A percentile compares a stretch with the other conserved stretches of the same genome.
These are phyloP conservation scores for Exophiala bonariae DNA, from an alignment of 2,329 filamentous ascomycete genomes.

Conservation along the genomic window DNA sequence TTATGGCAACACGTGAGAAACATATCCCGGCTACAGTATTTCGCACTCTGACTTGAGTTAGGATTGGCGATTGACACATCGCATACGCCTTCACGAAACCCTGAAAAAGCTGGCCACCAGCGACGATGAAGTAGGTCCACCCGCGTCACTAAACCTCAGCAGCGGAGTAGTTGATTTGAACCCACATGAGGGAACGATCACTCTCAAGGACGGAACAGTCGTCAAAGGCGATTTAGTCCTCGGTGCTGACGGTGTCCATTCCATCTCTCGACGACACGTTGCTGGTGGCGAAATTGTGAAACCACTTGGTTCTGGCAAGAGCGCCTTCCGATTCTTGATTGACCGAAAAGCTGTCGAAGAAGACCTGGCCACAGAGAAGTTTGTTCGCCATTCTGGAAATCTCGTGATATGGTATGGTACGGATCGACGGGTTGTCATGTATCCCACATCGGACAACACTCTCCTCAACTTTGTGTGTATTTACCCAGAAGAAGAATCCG, in stretches of 20 bases:
- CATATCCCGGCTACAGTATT: background rate
- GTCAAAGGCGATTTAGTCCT: conserved; percentile 52
- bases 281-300: conserved; percentile 33
- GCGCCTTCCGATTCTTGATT: conserved; percentile 41
- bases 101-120: conserved; percentile 50
- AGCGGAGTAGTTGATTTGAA: conserved; percentile 39
- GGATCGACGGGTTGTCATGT: conserved; percentile 30
- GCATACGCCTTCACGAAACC: conserved; percentile 53
- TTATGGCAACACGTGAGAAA: conserved; percentile 49
- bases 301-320: conserved; percentile 41
- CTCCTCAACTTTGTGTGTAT: conserved; percentile 26
- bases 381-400: conserved; percentile 39
- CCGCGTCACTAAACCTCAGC: conserved; percentile 41
- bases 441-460: conserved; percentile 29
- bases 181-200: conserved; percentile 35
- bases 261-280: conserved; percentile 31
- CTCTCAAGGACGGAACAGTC: conserved; percentile 46
- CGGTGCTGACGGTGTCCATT: conserved; percentile 57
- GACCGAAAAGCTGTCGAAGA: conserved; percentile 23
- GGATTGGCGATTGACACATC: conserved; percentile 56
- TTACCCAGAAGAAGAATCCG: conserved; percentile 29
- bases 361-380: conserved; percentile 42
- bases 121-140: conserved; percentile 35
- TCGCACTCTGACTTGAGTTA: conserved; percentile 13
- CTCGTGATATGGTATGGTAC: conserved; percentile 45